Percentiles rank a stretch among this genome's conserved stretches.
phyloP scores from a whole-genome alignment of 441 rosid genomes.

The Eugenia klotzschiana region DNA sequence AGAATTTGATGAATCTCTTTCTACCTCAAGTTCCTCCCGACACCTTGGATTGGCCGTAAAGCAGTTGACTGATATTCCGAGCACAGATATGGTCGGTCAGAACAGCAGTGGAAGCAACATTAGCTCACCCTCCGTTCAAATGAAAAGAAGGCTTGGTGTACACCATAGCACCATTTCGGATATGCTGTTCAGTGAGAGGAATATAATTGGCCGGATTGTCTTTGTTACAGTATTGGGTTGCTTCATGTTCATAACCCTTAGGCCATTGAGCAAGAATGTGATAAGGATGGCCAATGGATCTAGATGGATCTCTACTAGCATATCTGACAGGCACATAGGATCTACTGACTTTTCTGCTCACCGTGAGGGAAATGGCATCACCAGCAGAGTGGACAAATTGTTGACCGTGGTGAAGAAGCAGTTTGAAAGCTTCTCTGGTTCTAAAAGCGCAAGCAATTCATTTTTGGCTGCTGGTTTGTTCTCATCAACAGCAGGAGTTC shows the following conservation, averaged over 20 bases:
- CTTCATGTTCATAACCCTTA: constrained; percentile 31
- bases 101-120: constrained; percentile 27
- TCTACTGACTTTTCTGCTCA: constrained; percentile 21
- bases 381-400: constrained; percentile 31
- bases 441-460: constrained; percentile 16
- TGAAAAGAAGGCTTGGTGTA: constrained; percentile 45
- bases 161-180: constrained; percentile 31
- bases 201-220: constrained; percentile 29
- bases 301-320: constrained; percentile 14
- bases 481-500: constrained; percentile 16
- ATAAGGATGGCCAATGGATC: constrained; percentile 21
- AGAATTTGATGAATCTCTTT: constrained; percentile 26
- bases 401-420: constrained; percentile 25
- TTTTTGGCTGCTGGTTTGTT: constrained; percentile 29
- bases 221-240: constrained; percentile 45
- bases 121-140: constrained; percentile 38
- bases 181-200: constrained; percentile 28
- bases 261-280: constrained; percentile 25
- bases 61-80: constrained; percentile 52
- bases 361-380: constrained; percentile 22
- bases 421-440: constrained; percentile 21
- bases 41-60: constrained; percentile 59
- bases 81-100: constrained; percentile 25
- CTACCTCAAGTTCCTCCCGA: constrained; percentile 30
- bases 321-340: constrained; percentile 16